These are phyloP conservation scores for Pseudogymnoascus sp. DNA, from an alignment of 2,329 filamentous ascomycete genomes.

Conservation along the genomic window DNA sequence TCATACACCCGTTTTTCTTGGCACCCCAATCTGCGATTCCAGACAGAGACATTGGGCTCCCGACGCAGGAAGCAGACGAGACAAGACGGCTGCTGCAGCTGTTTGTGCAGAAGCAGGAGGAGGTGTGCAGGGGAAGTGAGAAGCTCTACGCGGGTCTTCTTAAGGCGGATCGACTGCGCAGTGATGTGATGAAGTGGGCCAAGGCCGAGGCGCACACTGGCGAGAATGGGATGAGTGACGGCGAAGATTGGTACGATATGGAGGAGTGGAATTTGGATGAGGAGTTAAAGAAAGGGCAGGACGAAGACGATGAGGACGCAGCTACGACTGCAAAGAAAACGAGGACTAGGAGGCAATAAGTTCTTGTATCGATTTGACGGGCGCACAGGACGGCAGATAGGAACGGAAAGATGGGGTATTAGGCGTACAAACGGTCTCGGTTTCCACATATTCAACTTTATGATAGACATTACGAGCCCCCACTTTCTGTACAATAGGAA, in stretches of 20 bases:
- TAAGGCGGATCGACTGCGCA: constrained; percentile 62
- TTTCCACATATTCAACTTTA: not conserved
- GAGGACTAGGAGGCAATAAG: constrained; percentile 32
- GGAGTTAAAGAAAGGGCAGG: constrained; percentile 71
- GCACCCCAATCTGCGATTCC: constrained; percentile 54
- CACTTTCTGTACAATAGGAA: constrained; percentile 1
- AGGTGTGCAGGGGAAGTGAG: constrained; percentile 64
- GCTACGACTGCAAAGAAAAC: constrained; percentile 42
- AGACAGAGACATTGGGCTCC: constrained; percentile 65
- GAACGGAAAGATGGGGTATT: not conserved
- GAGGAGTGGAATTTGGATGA: constrained; percentile 70
- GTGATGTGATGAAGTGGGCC: constrained; percentile 64
- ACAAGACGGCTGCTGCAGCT: constrained; percentile 64
- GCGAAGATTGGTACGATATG: constrained; percentile 82
- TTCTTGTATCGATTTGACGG: not conserved
- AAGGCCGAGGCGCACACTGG: constrained; percentile 70
- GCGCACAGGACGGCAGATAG: not conserved
- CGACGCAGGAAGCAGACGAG: constrained; percentile 67
- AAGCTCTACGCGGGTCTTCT: constrained; percentile 63
- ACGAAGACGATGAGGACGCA: constrained; percentile 71
- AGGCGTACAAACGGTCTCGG: not conserved
- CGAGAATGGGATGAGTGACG: constrained; percentile 70
- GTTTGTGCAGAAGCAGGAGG: constrained; percentile 80
- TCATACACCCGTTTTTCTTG: constrained; percentile 67
- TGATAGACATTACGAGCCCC: constrained; percentile 1